Evolutionary conservation across 2,329 filamentous ascomycete genomes (phyloP), one percentile per base, ranked within the genome.

Genomic region (Ilyonectria destructans): DNA sequence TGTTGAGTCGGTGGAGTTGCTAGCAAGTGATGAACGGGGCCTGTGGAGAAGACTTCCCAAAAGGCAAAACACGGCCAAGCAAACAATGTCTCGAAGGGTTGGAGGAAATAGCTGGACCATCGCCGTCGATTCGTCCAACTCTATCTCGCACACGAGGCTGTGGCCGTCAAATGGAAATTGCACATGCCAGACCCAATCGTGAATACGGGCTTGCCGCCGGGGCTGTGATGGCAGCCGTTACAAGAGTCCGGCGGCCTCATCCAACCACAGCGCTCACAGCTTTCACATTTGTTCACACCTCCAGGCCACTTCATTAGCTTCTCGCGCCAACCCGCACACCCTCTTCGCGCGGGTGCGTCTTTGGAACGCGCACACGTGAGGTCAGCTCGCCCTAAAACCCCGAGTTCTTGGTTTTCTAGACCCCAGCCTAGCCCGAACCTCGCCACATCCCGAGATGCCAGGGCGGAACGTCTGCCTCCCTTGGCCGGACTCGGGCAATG

Each of bases 371-470:
- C 40, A 9, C 40, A 43, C 40, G 40, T 35, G 31, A 54, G 51
- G 29, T 35, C 51, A 54, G 31, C 31, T n/a, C 49, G 13, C 45
- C n/a, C 45, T 23, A 52, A 13, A 35, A 46, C n/a, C n/a, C 51
- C 29, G 17, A 35, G 26, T 29, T 37, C 17, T 6, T n/a, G 17
- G 29, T 7, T 12, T 13, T 3, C 8, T 10, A 17, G 1, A 13
- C 4, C 8, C 40, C 49, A 26, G 56, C 35, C 57, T 61, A 66
- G 35, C 58, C 64, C 64, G 26, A 61, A 58, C 33, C 58, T 58
- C 46, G 46, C 58, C 58, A 26, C 54, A 54, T 61, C 17, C 58
- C 58, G 58, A 62, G 52, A 52, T 61, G 62, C 31, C 23, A 49
- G 23, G 15, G 13, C 37, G 63, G 63, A 66, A 35, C 58, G 37